Evolutionary conservation across 164 flowering plant genomes (phyloP).

Genomic region (Vitis labrusca): DNA sequence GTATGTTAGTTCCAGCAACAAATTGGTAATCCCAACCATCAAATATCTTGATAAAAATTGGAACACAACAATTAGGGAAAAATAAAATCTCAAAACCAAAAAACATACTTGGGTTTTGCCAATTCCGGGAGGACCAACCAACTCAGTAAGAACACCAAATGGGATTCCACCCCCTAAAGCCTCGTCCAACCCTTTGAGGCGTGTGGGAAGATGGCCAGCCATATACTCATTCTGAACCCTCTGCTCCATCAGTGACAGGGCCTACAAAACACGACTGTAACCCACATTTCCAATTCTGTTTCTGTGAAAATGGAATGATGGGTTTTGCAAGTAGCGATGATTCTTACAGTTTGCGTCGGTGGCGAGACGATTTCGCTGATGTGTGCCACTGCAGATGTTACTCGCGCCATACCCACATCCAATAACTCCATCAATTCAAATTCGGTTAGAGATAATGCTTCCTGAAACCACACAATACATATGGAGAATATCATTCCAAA

Average conservation of each 20-base stretch:
- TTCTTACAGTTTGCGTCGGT: conserved; percentile 66
- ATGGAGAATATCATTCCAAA: too few species aligned
- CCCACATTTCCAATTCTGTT: too few species aligned
- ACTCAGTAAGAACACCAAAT: conserved; percentile 76
- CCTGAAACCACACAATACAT: conserved; percentile 34
- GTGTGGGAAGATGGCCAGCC: conserved; percentile 65
- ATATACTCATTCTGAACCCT: conserved; percentile 37
- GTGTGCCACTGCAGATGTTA: conserved; percentile 52
- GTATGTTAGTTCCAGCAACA: too few species aligned
- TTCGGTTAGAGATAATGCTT: conserved; percentile 71
- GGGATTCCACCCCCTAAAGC: conserved; percentile 89
- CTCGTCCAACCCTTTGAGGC: conserved; percentile 65
- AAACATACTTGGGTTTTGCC: conserved; percentile 79
- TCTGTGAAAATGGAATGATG: too few species aligned
- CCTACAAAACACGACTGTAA: conserved; percentile 37
- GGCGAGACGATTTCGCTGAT: conserved; percentile 70
- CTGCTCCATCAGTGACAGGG: conserved; percentile 58
- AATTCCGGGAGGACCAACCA: conserved; percentile 89
- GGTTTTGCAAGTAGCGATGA: not conserved
- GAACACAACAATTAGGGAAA: not conserved
- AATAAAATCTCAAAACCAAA: not conserved
- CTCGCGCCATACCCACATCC: conserved; percentile 67
- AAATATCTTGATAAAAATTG: not conserved
- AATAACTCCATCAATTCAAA: conserved; percentile 83
- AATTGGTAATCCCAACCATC: too few species aligned